phyloP scores from a whole-genome alignment of 75 land plant species.

The Pinus tabuliformis region DNA sequence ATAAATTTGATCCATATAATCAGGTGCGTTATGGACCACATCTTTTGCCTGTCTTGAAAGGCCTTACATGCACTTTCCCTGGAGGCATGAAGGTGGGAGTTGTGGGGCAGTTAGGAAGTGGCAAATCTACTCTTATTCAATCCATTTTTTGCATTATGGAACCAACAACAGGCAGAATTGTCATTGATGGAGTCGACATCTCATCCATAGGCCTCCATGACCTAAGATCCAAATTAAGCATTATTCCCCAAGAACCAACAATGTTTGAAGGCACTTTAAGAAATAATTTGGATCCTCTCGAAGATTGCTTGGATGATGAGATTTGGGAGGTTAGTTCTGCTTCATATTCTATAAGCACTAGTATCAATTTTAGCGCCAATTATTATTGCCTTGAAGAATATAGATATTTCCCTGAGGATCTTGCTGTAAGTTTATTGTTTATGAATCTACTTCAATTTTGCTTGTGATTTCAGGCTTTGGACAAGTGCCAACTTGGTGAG shows the following conservation, averaged over 20 bases:
- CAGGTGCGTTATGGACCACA: constrained; percentile 67
- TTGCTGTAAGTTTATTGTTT: too few species aligned
- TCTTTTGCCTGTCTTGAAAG: constrained; percentile 77
- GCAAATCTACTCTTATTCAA: constrained; percentile 79
- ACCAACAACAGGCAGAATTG: constrained; percentile 60
- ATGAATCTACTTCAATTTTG: too few species aligned
- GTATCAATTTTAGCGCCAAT: too few species aligned
- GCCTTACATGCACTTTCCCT: constrained; percentile 69
- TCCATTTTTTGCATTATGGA: constrained; percentile 85
- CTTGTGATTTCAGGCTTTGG: constrained; percentile 7
- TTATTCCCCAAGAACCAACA: constrained; percentile 92
- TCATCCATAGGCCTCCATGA: constrained; percentile 70
- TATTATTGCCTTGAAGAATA: too few species aligned
- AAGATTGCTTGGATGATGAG: constrained; percentile 47
- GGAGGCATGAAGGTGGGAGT: constrained; percentile 79
- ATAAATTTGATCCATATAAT: too few species aligned
- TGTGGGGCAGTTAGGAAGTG: constrained; percentile 91
- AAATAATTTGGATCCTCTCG: constrained; percentile 81
- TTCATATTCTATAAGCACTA: neutral
- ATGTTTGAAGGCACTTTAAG: constrained; percentile 77
- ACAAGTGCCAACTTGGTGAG: constrained; percentile 29
- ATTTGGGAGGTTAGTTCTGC: constrained; percentile 51
- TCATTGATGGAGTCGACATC: constrained; percentile 79
- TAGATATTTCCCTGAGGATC: too few species aligned
- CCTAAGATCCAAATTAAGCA: constrained; percentile 64